phyloP scores from a whole-genome alignment of 495 filamentous ascomycete genomes.

The Talaromyces trachyspermus region DNA sequence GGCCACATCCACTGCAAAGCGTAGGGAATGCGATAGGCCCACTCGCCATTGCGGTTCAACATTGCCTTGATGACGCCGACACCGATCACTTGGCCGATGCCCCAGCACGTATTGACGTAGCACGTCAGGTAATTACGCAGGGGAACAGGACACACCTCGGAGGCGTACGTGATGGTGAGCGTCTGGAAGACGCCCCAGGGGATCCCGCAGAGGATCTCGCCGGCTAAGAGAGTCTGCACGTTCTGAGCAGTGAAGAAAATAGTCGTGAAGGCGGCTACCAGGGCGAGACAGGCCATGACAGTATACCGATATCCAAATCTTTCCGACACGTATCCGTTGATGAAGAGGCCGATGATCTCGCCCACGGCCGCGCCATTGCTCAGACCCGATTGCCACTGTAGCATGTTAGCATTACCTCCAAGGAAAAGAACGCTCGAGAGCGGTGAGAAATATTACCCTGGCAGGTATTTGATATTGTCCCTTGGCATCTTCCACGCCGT shows the following conservation, averaged over 20 bases:
- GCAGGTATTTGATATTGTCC: conserved; percentile 64
- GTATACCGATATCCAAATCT: conserved; percentile 68
- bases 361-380: conserved; percentile 60
- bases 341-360: conserved; percentile 67
- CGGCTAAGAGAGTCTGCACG: conserved; percentile 59
- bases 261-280: conserved; percentile 61
- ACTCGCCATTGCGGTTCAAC: conserved; percentile 48
- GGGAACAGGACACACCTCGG: conserved; percentile 67
- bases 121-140: conserved; percentile 69
- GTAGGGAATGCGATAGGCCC: conserved; percentile 64
- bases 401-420: background rate
- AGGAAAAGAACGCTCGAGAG: background rate
- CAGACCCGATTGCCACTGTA: conserved; percentile 66
- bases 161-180: conserved; percentile 70
- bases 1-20: conserved; percentile 86
- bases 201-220: conserved; percentile 70
- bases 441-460: conserved; percentile 17
- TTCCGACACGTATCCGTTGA: conserved; percentile 72
- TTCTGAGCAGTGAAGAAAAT: conserved; percentile 73
- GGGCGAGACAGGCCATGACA: conserved; percentile 57
- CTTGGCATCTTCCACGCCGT: conserved; percentile 48
- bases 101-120: conserved; percentile 81
- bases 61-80: conserved; percentile 65
- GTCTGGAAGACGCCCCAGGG: conserved; percentile 83
- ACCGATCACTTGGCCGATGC: conserved; percentile 67